Percentiles rank a stretch among this genome's conserved stretches.
Conservation (phyloP, 768 basidiomycete genomes). For the Pleurotus cornucopiae region DNA sequence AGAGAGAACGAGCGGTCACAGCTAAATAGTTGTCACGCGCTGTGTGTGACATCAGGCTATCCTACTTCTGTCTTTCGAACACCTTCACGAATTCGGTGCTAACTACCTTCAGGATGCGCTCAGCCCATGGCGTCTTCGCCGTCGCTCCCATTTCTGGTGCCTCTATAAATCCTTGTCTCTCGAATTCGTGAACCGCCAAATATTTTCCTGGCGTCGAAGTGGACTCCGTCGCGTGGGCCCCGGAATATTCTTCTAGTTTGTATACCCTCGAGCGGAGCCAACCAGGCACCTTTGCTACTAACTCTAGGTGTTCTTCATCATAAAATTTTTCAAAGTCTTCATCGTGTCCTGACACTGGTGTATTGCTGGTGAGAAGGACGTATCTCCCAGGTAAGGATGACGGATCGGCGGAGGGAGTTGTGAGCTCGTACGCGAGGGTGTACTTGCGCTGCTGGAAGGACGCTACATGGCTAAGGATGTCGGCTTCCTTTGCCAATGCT, state of each 20-base stretch:
- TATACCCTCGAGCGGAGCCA: conserved; percentile 25
- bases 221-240: background rate
- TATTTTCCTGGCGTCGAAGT: background rate
- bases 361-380: conserved; percentile 15
- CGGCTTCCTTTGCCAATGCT: background rate
- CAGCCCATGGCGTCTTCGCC: background rate
- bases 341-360: conserved; percentile 15
- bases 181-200: background rate
- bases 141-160: background rate
- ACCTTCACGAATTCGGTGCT: background rate
- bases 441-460: background rate
- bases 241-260: conserved; percentile 14
- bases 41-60: no score
- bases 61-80: background rate
- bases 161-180: background rate
- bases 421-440: background rate
- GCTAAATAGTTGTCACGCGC: no score
- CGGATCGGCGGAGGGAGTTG: background rate
- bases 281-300: conserved; percentile 24
- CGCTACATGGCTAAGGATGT: background rate
- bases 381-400: conserved; percentile 12
- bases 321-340: conserved; percentile 27
- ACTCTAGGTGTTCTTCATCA: conserved; percentile 21
- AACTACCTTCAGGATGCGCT: background rate
- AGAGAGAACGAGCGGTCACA: no score